A percentile compares a stretch with the other conserved stretches of the same genome.
Evolutionary conservation across 768 basidiomycete genomes (phyloP).

Genomic region (Sporobolomyces pararoseus): DNA sequence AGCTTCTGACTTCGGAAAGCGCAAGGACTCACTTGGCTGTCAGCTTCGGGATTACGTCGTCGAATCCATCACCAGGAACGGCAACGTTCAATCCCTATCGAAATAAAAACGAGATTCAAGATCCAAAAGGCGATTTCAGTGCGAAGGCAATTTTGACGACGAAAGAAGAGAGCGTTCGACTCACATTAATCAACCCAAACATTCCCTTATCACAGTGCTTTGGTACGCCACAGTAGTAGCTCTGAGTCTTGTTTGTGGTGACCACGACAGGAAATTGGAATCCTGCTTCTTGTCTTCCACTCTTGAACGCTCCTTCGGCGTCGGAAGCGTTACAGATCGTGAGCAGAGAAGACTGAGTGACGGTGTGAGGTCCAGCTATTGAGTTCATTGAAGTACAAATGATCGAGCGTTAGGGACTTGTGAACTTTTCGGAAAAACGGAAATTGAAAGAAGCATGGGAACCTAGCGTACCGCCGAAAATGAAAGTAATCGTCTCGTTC

Average conservation of each 20-base stretch:
- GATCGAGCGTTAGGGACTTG: no score
- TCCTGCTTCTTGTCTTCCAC: constrained; percentile 60
- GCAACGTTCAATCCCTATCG: constrained; percentile 2
- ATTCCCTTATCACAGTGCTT: constrained; percentile 65
- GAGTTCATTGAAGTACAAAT: neutral
- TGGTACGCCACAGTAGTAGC: constrained; percentile 60
- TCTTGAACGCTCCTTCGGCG: constrained; percentile 58
- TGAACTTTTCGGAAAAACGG: neutral
- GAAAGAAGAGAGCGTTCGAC: no score
- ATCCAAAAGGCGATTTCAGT: no score
- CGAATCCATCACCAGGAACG: neutral
- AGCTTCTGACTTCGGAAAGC: neutral
- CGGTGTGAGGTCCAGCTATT: constrained; percentile 63
- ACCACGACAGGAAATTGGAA: constrained; percentile 22
- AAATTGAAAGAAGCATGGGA: no score
- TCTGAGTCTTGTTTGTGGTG: neutral
- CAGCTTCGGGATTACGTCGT: constrained; percentile 3
- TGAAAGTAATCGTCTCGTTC: constrained; percentile 14
- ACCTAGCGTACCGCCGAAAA: constrained; percentile 62
- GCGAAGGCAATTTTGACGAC: no score
- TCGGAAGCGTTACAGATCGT: constrained; percentile 68
- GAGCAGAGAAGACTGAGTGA: constrained; percentile 69
- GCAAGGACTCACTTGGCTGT: constrained; percentile 1
- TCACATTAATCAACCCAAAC: constrained; percentile 47
- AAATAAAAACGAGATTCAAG: no score